phyloP scores from a whole-genome alignment of 805 yeast genomes.

The Ogataea paraovalis region DNA sequence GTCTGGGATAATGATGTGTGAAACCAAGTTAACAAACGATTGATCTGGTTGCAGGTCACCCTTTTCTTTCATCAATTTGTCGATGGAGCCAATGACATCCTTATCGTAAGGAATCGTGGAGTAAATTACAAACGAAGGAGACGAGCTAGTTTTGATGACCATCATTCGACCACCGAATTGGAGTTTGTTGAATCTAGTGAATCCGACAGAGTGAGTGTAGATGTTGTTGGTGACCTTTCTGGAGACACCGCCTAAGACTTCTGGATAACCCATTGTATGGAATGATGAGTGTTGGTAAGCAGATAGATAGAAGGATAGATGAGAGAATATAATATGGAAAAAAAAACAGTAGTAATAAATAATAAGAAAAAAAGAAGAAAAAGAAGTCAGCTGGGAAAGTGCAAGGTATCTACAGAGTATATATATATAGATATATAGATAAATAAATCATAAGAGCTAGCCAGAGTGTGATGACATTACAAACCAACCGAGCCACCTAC shows the following conservation, averaged over 20 bases:
- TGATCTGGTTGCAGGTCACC: conserved; percentile 31
- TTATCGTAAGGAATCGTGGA: conserved; percentile 54
- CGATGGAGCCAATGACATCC: conserved; percentile 39
- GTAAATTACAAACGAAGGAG: conserved; percentile 44
- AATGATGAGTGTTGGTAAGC: not conserved
- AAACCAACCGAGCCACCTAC: too few species aligned
- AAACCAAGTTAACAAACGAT: conserved; percentile 34
- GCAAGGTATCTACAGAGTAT: too few species aligned
- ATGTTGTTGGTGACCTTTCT: conserved; percentile 31
- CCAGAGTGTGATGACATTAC: too few species aligned
- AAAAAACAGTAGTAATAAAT: not conserved
- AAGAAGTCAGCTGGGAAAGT: too few species aligned
- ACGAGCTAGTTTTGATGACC: conserved; percentile 27
- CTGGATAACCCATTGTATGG: conserved; percentile 37
- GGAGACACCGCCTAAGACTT: conserved; percentile 36
- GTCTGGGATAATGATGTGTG: conserved; percentile 59
- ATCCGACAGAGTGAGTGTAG: conserved; percentile 34
- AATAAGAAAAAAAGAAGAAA: not conserved
- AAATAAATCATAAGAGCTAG: too few species aligned
- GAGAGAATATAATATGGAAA: too few species aligned
- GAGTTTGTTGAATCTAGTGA: conserved; percentile 26
- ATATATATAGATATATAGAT: too few species aligned
- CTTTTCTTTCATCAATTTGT: conserved; percentile 19
- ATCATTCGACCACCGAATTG: conserved; percentile 40
- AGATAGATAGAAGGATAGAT: not conserved